phyloP scores from a whole-genome alignment of 139 green algal genomes.

The Parachlorella kessleri region DNA sequence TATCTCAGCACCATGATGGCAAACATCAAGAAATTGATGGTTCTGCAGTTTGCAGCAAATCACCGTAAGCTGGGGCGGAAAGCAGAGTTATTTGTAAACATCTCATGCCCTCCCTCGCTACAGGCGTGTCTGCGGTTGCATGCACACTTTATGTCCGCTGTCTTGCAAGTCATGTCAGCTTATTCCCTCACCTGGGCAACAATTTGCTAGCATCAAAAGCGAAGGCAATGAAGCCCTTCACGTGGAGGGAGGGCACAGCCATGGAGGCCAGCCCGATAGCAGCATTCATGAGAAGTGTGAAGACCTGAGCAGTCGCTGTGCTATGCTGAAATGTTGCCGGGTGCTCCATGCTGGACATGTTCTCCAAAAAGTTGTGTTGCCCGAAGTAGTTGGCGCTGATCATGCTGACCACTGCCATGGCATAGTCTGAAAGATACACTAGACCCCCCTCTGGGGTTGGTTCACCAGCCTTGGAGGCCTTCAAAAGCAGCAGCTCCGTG shows the following conservation, averaged over 20 bases:
- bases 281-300: constrained; percentile 14
- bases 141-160: too few relatives aligned
- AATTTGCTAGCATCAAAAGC: constrained; percentile 3
- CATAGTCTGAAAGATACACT: constrained; percentile 4
- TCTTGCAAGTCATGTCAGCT: too few relatives aligned
- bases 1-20: constrained; percentile 17
- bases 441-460: background rate
- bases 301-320: constrained; percentile 16
- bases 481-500: constrained; percentile 13
- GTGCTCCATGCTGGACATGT: constrained; percentile 7
- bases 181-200: background rate
- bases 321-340: constrained; percentile 27
- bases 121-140: too few relatives aligned
- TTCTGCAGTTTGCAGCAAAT: background rate
- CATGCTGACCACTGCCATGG: constrained; percentile 12
- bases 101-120: too few relatives aligned
- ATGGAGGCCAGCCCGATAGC: constrained; percentile 13
- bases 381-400: constrained; percentile 21
- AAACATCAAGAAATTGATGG: constrained; percentile 10
- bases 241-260: background rate
- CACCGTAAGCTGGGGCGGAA: too few relatives aligned
- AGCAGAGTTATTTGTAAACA: too few relatives aligned
- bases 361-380: constrained; percentile 15
- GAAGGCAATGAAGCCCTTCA: constrained; percentile 23
- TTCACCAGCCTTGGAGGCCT: background rate